Evolutionary conservation across 75 land plant species (phyloP).

Genomic region (Selaginella moellendorffii): DNA sequence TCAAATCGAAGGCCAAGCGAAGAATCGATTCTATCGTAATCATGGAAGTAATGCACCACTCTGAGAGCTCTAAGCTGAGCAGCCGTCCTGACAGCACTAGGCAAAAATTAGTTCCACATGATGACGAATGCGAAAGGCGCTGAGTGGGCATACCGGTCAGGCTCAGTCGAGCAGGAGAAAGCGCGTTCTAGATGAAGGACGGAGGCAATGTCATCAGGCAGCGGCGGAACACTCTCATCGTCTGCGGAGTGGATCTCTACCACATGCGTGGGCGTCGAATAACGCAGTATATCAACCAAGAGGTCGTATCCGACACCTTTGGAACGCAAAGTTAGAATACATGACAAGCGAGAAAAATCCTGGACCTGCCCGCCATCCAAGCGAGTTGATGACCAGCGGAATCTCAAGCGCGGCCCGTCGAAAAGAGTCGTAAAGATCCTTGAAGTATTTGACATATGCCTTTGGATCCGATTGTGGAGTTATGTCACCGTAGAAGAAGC

Average conservation of each 20-base stretch:
- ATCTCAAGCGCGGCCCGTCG: conserved; percentile 11
- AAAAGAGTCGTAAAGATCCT: conserved; percentile 49
- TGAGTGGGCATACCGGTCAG: no score
- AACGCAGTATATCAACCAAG: conserved; percentile 46
- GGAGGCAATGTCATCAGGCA: not conserved
- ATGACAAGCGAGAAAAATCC: not conserved
- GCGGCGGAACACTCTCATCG: not conserved
- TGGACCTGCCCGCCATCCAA: conserved; percentile 86
- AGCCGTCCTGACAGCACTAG: conserved; percentile 31
- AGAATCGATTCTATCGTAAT: conserved; percentile 24
- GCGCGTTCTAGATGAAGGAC: not conserved
- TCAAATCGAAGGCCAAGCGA: not conserved
- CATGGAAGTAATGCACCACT: conserved; percentile 58
- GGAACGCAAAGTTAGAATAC: not conserved
- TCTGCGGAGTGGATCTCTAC: conserved; percentile 37
- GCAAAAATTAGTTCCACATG: no score
- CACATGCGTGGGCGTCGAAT: conserved; percentile 60
- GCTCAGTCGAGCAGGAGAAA: not conserved
- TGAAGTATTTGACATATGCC: conserved; percentile 32
- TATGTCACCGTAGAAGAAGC: conserved; percentile 70
- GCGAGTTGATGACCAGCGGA: conserved; percentile 74
- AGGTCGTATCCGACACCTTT: conserved; percentile 70
- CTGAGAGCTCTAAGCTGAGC: conserved; percentile 38
- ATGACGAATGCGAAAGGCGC: no score
- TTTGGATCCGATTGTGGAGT: conserved; percentile 62